Conservation (phyloP, 2,329 filamentous ascomycete species). For the Elsinoe arachidis region DNA sequence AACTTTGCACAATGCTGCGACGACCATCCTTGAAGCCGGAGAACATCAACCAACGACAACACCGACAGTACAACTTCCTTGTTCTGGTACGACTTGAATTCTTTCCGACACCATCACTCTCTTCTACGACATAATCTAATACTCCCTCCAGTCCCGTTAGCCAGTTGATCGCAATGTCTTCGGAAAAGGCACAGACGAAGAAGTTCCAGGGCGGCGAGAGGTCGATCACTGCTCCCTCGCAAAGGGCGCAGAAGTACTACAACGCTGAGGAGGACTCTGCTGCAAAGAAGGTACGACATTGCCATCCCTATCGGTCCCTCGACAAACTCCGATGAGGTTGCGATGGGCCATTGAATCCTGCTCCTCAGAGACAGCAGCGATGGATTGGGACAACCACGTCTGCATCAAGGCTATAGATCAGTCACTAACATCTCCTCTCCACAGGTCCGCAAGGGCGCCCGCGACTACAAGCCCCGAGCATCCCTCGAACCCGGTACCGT, state of each 20-base stretch:
- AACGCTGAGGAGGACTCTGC: constrained; percentile 82
- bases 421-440: constrained; percentile 13
- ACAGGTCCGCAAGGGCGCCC: constrained; percentile 90
- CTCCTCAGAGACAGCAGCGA: not conserved
- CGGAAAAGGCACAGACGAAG: constrained; percentile 58
- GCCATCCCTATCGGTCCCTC: not conserved
- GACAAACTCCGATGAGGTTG: not conserved
- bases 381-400: not conserved
- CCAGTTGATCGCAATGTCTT: constrained; percentile 13
- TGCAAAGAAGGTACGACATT: constrained; percentile 82
- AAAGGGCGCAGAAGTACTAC: constrained; percentile 99
- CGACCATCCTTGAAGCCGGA: constrained; percentile 1
- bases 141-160: constrained; percentile 6
- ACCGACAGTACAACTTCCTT: constrained; percentile 3
- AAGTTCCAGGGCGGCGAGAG: constrained; percentile 96
- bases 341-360: not conserved
- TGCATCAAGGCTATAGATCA: too few relatives aligned
- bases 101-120: not conserved
- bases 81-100: not conserved
- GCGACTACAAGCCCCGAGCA: constrained; percentile 76
- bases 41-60: constrained; percentile 9
- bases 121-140: not conserved
- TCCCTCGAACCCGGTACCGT: constrained; percentile 90
- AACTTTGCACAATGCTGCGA: constrained; percentile 3
- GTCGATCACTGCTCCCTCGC: constrained; percentile 72